Conservation (phyloP, 2,329 filamentous ascomycete species). For the Neurospora sp. region DNA sequence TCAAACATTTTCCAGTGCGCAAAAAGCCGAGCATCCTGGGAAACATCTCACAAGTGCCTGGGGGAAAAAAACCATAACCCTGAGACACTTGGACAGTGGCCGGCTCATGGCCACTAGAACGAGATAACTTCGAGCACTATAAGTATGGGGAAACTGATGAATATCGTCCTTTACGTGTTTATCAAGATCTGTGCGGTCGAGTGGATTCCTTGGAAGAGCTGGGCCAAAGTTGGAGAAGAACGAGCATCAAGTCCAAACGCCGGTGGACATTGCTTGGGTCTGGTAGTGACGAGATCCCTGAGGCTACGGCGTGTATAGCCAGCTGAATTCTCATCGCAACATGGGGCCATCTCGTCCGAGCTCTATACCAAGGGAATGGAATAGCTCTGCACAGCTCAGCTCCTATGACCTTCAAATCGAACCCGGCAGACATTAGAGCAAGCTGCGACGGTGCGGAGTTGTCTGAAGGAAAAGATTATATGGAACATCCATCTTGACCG, state of each 20-base stretch:
- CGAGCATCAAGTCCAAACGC: neutral
- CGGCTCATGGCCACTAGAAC: neutral
- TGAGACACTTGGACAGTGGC: neutral
- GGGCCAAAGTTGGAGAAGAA: neutral
- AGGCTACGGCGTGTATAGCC: neutral
- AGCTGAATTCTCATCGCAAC: neutral
- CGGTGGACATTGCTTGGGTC: neutral
- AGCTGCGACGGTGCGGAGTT: neutral
- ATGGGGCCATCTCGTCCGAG: neutral
- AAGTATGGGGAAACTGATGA: neutral
- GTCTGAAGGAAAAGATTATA: neutral
- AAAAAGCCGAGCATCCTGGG: neutral
- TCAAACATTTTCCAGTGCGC: neutral
- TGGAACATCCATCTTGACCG: neutral
- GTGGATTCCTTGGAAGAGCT: neutral
- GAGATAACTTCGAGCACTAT: neutral
- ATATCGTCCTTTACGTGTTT: neutral
- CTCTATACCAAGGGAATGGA: neutral
- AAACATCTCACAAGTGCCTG: neutral
- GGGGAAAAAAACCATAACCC: neutral
- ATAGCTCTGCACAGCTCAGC: neutral
- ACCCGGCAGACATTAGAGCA: neutral
- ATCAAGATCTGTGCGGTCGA: neutral
- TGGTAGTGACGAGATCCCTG: neutral
- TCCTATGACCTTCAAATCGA: neutral